Evolutionary conservation across 148 eudicot species (phyloP).

Genomic region (Polygonum maritimum): DNA sequence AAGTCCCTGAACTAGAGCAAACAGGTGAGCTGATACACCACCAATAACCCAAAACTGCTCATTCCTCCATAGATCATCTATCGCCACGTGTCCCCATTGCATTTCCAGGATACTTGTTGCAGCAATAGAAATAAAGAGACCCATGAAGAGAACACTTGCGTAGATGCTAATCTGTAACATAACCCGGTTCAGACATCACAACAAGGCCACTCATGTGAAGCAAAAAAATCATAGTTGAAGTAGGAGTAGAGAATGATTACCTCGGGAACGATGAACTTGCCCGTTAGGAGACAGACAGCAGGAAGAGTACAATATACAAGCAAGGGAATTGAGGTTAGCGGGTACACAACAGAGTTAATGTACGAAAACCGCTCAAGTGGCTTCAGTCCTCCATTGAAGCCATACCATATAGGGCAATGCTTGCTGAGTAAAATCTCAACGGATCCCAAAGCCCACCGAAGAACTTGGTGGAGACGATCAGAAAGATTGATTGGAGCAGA

Average conservation of each 20-base stretch:
- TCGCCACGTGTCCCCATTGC: conserved; percentile 87
- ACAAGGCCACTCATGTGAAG: not conserved
- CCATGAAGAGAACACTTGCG: conserved; percentile 87
- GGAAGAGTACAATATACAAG: conserved; percentile 82
- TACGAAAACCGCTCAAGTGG: conserved; percentile 85
- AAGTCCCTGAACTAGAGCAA: conserved; percentile 95
- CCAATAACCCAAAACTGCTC: conserved; percentile 99
- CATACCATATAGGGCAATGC: conserved; percentile 96
- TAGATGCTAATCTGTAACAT: conserved; percentile 80
- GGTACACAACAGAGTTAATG: conserved; percentile 81
- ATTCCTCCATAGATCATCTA: conserved; percentile 96
- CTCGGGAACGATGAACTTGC: conserved; percentile 92
- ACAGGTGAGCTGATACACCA: conserved; percentile 84
- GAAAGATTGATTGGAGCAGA: conserved; percentile 97
- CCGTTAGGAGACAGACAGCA: conserved; percentile 86
- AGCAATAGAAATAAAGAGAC: conserved; percentile 78
- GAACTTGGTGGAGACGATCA: conserved; percentile 93
- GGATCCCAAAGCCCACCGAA: conserved; percentile 93
- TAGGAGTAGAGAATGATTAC: conserved; percentile 23
- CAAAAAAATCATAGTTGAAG: not conserved
- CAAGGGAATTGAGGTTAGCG: conserved; percentile 85
- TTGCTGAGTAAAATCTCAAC: conserved; percentile 80
- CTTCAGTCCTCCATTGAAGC: conserved; percentile 73
- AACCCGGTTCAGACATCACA: not conserved
- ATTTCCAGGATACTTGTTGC: conserved; percentile 81